Evolutionary conservation across 441 rosid genomes (phyloP).

Genomic region (Erysimum cheiri): DNA sequence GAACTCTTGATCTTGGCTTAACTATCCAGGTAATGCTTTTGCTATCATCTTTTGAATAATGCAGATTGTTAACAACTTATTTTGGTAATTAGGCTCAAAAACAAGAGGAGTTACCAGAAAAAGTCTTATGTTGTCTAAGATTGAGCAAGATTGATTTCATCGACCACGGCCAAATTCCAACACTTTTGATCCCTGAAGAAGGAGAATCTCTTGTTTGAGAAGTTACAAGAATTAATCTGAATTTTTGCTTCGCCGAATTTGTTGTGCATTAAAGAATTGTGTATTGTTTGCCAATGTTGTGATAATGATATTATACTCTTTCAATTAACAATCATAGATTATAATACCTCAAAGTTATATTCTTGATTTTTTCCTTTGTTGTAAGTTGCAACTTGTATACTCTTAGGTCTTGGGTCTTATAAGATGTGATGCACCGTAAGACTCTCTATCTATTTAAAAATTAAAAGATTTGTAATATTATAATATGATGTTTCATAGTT

Average conservation of each 20-base stretch:
- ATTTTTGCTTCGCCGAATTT: not conserved
- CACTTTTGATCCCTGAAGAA: constrained; percentile 51
- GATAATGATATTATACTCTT: constrained; percentile 1
- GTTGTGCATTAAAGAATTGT: constrained; percentile 29
- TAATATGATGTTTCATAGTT: not conserved
- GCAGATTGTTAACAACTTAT: not conserved
- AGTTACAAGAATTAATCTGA: not conserved
- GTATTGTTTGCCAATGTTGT: constrained; percentile 9
- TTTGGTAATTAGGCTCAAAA: constrained; percentile 71
- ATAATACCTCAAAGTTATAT: constrained; percentile 29
- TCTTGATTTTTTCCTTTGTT: constrained; percentile 29
- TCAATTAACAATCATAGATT: not conserved
- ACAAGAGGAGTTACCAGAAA: constrained; percentile 86
- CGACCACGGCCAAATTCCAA: constrained; percentile 73
- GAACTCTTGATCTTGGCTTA: constrained; percentile 79
- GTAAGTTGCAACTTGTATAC: constrained; percentile 29
- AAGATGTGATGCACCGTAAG: too few relatives aligned
- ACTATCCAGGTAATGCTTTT: constrained; percentile 73
- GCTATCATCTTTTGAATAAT: not conserved
- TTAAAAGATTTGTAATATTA: too few relatives aligned
- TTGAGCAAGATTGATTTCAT: constrained; percentile 77
- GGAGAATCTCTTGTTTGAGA: constrained; percentile 34
- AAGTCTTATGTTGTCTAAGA: constrained; percentile 76
- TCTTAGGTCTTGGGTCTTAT: too few relatives aligned
- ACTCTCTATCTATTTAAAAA: too few relatives aligned